These are phyloP conservation scores for Curvularia verruculosa DNA, from an alignment of 2,329 filamentous ascomycete species.

Conservation along the genomic window DNA sequence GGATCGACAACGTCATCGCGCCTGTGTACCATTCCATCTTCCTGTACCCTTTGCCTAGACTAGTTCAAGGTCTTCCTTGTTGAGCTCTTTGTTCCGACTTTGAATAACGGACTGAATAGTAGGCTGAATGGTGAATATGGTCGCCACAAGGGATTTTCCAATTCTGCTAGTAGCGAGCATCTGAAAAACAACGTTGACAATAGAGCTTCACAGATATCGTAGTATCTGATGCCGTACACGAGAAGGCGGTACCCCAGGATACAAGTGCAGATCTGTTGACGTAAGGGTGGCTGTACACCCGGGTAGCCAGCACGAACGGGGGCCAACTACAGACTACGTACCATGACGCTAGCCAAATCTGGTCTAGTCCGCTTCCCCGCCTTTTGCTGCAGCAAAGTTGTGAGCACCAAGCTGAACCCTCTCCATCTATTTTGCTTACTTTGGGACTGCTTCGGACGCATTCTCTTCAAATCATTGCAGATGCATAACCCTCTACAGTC, in stretches of 20 bases:
- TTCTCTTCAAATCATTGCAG: neutral
- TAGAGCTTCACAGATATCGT: neutral
- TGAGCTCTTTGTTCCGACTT: neutral
- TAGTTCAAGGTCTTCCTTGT: neutral
- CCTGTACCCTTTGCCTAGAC: neutral
- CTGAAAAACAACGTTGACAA: neutral
- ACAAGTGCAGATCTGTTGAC: neutral
- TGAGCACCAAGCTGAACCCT: neutral
- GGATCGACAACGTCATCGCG: slow-evolving; percentile 23
- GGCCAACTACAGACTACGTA: too few species aligned
- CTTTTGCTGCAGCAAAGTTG: neutral
- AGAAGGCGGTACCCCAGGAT: neutral
- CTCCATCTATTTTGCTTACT: neutral
- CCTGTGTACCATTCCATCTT: neutral
- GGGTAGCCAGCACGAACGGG: neutral
- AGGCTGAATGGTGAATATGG: neutral
- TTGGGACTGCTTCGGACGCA: neutral
- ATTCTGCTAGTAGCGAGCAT: neutral
- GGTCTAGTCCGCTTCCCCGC: neutral
- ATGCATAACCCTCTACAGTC: neutral
- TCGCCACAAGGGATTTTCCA: neutral
- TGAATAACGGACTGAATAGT: neutral
- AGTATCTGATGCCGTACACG: neutral
- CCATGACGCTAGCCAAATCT: neutral
- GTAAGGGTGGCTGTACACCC: neutral